phyloP scores from a whole-genome alignment of 2,329 filamentous ascomycete genomes.

The Epicoccum sorghinum region DNA sequence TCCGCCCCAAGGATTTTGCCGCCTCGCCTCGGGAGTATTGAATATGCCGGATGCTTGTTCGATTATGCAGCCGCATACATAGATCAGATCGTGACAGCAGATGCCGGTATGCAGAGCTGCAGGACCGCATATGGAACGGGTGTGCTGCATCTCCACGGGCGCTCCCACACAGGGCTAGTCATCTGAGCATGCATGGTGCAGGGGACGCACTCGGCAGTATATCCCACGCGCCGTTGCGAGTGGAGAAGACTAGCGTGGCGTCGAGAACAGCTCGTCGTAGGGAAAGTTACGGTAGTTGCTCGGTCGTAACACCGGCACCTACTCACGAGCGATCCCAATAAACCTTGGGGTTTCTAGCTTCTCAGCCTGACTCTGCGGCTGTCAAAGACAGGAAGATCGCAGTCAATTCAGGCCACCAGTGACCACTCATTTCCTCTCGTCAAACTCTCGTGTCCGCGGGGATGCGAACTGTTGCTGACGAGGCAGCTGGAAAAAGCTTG shows the following conservation, averaged over 20 bases:
- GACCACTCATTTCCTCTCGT: too few relatives aligned
- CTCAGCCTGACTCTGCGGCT: too few relatives aligned
- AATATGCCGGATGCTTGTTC: neutral
- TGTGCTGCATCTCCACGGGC: neutral
- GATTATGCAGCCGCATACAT: slow-evolving; percentile 2
- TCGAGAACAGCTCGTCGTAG: neutral
- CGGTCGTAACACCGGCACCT: neutral
- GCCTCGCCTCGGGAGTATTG: neutral
- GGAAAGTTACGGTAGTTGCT: neutral
- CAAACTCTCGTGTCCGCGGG: neutral
- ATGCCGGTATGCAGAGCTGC: neutral
- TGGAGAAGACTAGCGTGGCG: slow-evolving; percentile 1
- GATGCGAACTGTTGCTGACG: neutral
- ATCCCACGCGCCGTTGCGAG: neutral
- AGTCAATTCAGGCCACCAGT: too few relatives aligned
- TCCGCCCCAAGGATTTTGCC: neutral
- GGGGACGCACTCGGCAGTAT: neutral
- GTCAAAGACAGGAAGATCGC: too few relatives aligned
- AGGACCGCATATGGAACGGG: neutral
- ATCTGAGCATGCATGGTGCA: slow-evolving; percentile 4
- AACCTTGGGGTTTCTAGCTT: neutral
- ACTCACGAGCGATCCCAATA: neutral
- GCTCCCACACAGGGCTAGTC: neutral
- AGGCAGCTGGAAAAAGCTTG: neutral
- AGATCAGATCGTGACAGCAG: slow-evolving; percentile 7